A percentile compares a stretch with the other conserved stretches of the same genome.
Conservation (phyloP, 2,329 filamentous ascomycete species). For the Alternaria gaisen region DNA sequence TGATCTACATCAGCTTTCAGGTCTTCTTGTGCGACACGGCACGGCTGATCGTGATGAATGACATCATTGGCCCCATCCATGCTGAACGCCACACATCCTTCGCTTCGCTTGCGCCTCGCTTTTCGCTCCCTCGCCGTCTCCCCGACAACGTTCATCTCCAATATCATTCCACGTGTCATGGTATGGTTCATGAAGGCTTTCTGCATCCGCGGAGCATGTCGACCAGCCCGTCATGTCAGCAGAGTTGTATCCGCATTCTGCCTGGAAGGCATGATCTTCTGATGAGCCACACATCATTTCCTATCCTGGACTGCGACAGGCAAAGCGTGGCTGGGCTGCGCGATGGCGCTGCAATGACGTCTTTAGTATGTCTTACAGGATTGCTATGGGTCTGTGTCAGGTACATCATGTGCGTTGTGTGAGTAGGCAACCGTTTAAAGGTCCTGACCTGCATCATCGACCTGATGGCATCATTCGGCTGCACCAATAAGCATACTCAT, state of each 20-base stretch:
- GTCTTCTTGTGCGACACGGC: constrained; percentile 15
- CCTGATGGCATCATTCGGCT: background rate
- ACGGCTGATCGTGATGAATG: constrained; percentile 20
- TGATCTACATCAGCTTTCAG: constrained; percentile 10
- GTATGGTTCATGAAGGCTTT: constrained; percentile 8
- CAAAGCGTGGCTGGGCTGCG: constrained; percentile 23
- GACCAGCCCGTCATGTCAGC: background rate
- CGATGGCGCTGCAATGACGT: constrained; percentile 25
- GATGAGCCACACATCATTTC: constrained; percentile 29
- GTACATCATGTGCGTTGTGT: constrained; percentile 9
- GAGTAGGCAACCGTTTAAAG: constrained; percentile 15
- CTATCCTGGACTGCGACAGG: constrained; percentile 15
- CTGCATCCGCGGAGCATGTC: background rate
- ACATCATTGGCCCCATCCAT: constrained; percentile 25
- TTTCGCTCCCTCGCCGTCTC: constrained; percentile 8
- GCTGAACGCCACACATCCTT: constrained; percentile 15
- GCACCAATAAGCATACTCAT: background rate
- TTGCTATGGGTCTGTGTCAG: constrained; percentile 8
- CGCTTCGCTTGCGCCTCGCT: constrained; percentile 14
- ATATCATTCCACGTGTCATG: constrained; percentile 1
- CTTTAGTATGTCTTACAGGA: constrained; percentile 18
- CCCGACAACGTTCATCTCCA: constrained; percentile 9
- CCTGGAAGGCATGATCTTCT: constrained; percentile 16
- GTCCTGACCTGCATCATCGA: constrained; percentile 4
- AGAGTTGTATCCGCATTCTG: constrained; percentile 3